Percentiles rank a stretch among this genome's conserved stretches.
These are phyloP conservation scores for Gonapodya sp. DNA, from an alignment of 192 early-diverging fungal genomes.

Conservation along the genomic window DNA sequence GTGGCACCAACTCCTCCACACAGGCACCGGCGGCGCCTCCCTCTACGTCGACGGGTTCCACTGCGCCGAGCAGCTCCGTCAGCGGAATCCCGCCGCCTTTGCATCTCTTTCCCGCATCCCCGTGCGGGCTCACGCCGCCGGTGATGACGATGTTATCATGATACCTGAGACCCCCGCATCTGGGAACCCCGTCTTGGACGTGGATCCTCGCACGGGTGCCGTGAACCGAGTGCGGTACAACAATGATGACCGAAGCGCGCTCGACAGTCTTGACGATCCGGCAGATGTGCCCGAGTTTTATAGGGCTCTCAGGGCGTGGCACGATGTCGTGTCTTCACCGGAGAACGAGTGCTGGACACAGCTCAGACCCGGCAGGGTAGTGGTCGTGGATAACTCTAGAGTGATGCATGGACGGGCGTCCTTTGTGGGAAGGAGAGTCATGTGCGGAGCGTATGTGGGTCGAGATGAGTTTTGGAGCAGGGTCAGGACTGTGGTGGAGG, in stretches of 20 bases:
- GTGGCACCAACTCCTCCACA: conserved; percentile 64
- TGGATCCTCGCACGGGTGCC: conserved; percentile 33
- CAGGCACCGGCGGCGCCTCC: conserved; percentile 62
- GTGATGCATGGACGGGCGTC: conserved; percentile 64
- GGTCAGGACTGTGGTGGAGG: conserved; percentile 20
- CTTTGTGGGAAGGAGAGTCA: conserved; percentile 59
- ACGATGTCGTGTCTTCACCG: conserved; percentile 34
- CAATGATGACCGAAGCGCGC: conserved; percentile 66
- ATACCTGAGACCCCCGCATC: conserved; percentile 37
- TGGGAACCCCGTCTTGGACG: conserved; percentile 54
- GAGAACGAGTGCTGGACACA: conserved; percentile 56
- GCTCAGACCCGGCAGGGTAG: conserved; percentile 55
- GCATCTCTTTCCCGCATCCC: conserved; percentile 42
- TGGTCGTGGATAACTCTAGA: conserved; percentile 79
- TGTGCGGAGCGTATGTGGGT: conserved; percentile 61
- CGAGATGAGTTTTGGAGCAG: conserved; percentile 65
- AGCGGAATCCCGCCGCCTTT: conserved; percentile 44
- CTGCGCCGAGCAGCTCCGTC: conserved; percentile 51
- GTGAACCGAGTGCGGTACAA: conserved; percentile 70
- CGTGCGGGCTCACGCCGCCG: conserved; percentile 63
- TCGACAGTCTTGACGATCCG: conserved; percentile 32
- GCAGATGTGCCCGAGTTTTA: conserved; percentile 53
- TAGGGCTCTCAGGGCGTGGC: conserved; percentile 60
- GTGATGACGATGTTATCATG: conserved; percentile 55
- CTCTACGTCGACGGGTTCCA: conserved; percentile 73